phyloP scores from a whole-genome alignment of 2,329 filamentous ascomycete genomes.

The Pseudogymnoascus sp. region DNA sequence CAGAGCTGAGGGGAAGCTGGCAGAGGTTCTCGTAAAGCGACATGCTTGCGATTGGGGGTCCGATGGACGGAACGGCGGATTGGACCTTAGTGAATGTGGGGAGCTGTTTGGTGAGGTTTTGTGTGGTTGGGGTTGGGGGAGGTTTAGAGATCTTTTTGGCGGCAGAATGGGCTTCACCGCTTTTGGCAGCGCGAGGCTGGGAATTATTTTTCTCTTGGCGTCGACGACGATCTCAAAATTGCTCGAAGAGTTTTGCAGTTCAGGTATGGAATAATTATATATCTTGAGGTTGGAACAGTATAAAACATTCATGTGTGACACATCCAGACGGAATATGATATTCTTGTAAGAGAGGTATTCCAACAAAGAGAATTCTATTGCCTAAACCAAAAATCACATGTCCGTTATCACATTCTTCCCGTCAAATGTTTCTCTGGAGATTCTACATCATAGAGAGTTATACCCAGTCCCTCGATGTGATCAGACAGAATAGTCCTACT shows the following conservation, averaged over 20 bases:
- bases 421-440: neutral
- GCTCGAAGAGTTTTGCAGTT: neutral
- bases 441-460: neutral
- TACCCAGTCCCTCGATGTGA: neutral
- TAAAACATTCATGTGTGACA: neutral
- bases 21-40: constrained; percentile 81
- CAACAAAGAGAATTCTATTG: neutral
- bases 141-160: neutral
- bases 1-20: constrained; percentile 74
- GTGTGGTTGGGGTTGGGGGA: neutral
- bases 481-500: neutral
- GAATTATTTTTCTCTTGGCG: constrained; percentile 1
- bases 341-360: neutral
- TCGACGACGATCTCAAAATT: neutral
- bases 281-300: neutral
- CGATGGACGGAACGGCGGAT: neutral
- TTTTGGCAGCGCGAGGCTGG: neutral
- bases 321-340: neutral
- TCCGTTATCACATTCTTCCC: neutral
- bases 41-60: neutral
- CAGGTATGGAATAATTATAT: neutral
- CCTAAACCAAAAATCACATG: neutral
- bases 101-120: neutral
- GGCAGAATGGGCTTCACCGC: neutral
- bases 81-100: neutral